A percentile compares a stretch with the other conserved stretches of the same genome.
Evolutionary conservation across 306 rosid genomes (phyloP).

Genomic region (Trifolium dubium): DNA sequence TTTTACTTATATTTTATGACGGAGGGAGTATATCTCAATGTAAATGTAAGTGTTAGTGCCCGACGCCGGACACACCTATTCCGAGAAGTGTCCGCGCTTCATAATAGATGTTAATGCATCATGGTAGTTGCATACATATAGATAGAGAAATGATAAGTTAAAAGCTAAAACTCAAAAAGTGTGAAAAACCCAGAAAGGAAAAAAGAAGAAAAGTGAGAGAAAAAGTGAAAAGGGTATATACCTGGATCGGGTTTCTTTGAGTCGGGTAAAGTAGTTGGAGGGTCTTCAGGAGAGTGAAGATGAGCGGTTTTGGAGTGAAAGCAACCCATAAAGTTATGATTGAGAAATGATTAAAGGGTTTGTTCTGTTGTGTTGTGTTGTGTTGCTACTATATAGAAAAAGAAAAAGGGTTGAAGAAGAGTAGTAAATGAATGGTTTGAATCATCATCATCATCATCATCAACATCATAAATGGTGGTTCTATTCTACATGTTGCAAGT

Average conservation of each 20-base stretch:
- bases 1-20: too few relatives aligned
- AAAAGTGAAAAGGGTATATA: constrained; percentile 17
- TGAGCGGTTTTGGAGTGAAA: constrained; percentile 70
- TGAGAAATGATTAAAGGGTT: constrained; percentile 2
- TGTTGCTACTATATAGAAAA: constrained; percentile 35
- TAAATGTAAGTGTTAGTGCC: too few relatives aligned
- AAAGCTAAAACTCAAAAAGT: not conserved
- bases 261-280: constrained; percentile 57
- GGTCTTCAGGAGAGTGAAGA: constrained; percentile 71
- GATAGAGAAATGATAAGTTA: not conserved
- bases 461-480: constrained; percentile 3
- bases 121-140: not conserved
- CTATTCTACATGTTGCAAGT: constrained; percentile 37
- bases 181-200: not conserved
- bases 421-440: constrained; percentile 11
- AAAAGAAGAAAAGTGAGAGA: not conserved
- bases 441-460: not conserved
- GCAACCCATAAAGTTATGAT: constrained; percentile 59
- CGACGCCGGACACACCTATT: too few relatives aligned
- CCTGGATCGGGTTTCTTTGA: constrained; percentile 69
- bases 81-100: too few relatives aligned
- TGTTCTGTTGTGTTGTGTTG: too few relatives aligned
- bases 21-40: too few relatives aligned
- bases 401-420: constrained; percentile 12
- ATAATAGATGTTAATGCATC: not conserved